Conservation (phyloP, 2,329 filamentous ascomycete genomes). For the Arthroderma uncinatum region DNA sequence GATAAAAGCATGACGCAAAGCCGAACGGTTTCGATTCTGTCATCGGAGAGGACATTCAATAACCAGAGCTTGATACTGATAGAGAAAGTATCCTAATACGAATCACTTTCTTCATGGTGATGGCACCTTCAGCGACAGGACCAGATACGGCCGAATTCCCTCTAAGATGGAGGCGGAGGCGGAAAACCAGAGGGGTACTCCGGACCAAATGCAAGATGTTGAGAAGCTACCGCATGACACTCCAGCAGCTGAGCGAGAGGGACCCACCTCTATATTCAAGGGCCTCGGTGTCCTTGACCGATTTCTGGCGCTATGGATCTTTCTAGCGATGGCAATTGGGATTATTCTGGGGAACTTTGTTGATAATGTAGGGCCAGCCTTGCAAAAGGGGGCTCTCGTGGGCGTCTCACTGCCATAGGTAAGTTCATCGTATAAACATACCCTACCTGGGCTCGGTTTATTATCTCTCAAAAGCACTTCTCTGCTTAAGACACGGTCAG, state of each 20-base stretch:
- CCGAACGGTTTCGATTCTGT: background rate
- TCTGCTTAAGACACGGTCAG: background rate
- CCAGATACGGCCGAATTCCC: background rate
- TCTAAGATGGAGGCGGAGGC: background rate
- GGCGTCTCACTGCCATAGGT: constrained; percentile 60
- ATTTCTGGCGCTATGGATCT: constrained; percentile 60
- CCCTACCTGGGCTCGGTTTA: constrained; percentile 13
- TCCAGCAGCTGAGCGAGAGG: background rate
- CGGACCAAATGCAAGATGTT: background rate
- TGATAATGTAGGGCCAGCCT: constrained; percentile 45
- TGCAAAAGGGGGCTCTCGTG: constrained; percentile 63
- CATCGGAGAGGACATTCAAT: background rate
- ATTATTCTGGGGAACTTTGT: constrained; percentile 69
- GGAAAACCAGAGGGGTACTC: background rate
- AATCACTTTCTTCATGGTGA: background rate
- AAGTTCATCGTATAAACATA: constrained; percentile 19
- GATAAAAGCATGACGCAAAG: background rate
- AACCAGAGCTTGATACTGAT: background rate
- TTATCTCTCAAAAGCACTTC: background rate
- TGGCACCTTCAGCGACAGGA: background rate
- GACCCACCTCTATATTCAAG: constrained; percentile 25
- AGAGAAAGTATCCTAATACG: background rate
- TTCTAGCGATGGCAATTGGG: constrained; percentile 65
- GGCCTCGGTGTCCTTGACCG: constrained; percentile 51
- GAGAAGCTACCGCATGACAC: background rate